Evolutionary conservation across 495 filamentous ascomycete species (phyloP), one percentile per base, ranked within the genome.

Genomic region (Sordaria brevicollis): DNA sequence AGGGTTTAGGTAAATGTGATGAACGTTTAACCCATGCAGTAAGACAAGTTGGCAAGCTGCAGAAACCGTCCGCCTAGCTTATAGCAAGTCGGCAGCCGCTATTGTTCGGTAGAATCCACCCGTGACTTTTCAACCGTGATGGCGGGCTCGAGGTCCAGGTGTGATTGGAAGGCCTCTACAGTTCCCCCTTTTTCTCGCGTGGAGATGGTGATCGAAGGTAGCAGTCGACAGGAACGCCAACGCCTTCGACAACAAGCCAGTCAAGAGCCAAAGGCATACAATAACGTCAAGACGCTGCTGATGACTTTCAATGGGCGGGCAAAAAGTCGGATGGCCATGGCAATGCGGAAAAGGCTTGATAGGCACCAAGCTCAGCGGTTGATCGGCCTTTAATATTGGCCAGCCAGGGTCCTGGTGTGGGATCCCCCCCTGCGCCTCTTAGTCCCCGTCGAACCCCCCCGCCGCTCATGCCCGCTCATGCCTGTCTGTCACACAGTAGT

Each of bases 341-440:
- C 41, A 57, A 72, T 75, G 76, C 74, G 76, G 72, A 70, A 73
- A 67, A 49, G 25, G 49, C 49, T 71, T 57, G 70, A 66, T 73
- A 74, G 68, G 41, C 54, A 69, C 69, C 69, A 67, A 68, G 71
- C 65, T 73, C 81, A 82, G 83, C 83, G 80, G 82, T 72, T 80
- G 81, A 72, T 73, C 75, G 77, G 76, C 70, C 77, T 79, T 82
- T 76, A 81, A 83, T 84, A 84, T 84, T 83, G 83, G 82, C 76
- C 76, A 78, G 70, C 67, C 68, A 54, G 67, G 66, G 68, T 67
- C 31, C 57, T 72, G 69, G 71, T 70, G 69, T 10, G 71, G 69
- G 57, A 72, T 67, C 70, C 72, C 65, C 71, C 72, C 71, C 72
- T 73, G 68, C 62, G 25, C 68, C 67, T 66, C 35, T 54, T 36